Conservation (phyloP, 139 green algal genomes). For the Astrephomene gubernaculifera region DNA sequence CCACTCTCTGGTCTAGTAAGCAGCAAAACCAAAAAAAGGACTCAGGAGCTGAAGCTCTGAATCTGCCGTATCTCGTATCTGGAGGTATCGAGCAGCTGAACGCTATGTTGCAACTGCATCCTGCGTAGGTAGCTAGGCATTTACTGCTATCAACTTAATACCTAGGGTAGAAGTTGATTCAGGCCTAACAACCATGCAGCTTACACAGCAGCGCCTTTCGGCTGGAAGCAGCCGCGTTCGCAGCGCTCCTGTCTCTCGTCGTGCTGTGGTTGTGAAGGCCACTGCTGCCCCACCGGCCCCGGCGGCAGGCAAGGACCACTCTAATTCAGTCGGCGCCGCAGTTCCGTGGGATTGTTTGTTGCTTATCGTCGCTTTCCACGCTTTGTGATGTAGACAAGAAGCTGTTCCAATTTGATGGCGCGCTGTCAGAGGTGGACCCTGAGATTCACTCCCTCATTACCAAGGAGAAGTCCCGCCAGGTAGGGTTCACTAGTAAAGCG, state of each 20-base stretch:
- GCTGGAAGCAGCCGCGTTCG: background rate
- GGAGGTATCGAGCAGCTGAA: background rate
- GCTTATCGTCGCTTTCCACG: background rate
- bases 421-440: constrained; percentile 81
- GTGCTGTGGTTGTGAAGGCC: constrained; percentile 22
- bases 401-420: constrained; percentile 74
- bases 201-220: constrained; percentile 33
- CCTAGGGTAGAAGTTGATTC: no score
- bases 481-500: constrained; percentile 30
- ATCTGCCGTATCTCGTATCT: constrained; percentile 19
- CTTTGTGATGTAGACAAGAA: constrained; percentile 28
- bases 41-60: background rate
- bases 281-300: constrained; percentile 32
- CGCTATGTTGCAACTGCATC: background rate
- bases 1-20: no score
- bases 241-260: background rate
- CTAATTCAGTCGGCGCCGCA: background rate
- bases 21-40: no score
- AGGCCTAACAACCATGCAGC: constrained; percentile 37
- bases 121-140: background rate
- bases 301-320: constrained; percentile 15
- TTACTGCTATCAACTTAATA: constrained; percentile 3
- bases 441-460: constrained; percentile 85
- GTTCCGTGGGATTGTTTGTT: background rate
- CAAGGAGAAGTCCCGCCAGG: constrained; percentile 89